Percentiles rank a stretch among this genome's conserved stretches.
Conservation (phyloP, 2,329 filamentous ascomycete genomes). For the Neopestalotiopsis sp. region DNA sequence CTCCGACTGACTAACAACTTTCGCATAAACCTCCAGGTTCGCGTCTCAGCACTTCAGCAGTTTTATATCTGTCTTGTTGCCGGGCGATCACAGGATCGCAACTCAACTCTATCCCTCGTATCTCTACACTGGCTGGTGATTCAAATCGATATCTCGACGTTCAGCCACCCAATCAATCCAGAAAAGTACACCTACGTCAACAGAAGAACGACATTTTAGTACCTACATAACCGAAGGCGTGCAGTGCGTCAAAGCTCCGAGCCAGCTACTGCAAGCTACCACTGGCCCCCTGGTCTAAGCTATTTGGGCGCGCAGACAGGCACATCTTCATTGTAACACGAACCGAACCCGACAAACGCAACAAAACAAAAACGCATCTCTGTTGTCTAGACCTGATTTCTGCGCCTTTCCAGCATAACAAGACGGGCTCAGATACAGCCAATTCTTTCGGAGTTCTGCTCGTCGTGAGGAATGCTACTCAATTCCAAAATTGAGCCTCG, state of each 20-base stretch:
- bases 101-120: neutral
- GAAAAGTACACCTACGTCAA: neutral
- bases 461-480: conserved; percentile 28
- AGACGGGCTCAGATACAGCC: neutral
- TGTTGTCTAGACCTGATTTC: neutral
- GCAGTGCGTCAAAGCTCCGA: neutral
- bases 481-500: conserved; percentile 25
- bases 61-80: neutral
- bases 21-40: neutral
- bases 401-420: neutral
- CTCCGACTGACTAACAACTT: neutral
- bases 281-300: conserved; percentile 1
- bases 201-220: neutral
- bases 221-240: neutral
- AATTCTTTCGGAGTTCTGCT: neutral
- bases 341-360: neutral
- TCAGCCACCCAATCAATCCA: neutral
- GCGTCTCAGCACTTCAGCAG: neutral
- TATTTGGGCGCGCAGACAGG: neutral
- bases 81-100: neutral
- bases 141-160: neutral
- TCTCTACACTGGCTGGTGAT: neutral
- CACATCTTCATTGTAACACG: neutral
- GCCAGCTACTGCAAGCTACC: neutral
- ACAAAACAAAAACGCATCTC: neutral